Percentiles rank a stretch among this genome's conserved stretches.
Evolutionary conservation across 495 filamentous ascomycete genomes (phyloP).

Genomic region (Penicillium paradoxum): DNA sequence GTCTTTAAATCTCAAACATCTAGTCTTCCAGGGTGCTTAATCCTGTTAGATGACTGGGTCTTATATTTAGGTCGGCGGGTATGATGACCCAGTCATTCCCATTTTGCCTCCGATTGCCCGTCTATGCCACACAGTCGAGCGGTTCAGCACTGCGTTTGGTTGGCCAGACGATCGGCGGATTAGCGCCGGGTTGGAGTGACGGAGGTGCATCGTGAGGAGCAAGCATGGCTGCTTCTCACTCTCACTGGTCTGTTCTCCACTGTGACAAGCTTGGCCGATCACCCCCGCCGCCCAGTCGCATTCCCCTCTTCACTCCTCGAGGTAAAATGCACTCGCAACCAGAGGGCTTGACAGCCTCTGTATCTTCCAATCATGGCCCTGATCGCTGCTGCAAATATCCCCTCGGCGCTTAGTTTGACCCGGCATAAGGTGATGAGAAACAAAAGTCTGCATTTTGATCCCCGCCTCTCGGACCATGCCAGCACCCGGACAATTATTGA

Average conservation of each 20-base stretch:
- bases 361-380: slow-evolving; percentile 28
- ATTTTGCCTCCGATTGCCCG: neutral
- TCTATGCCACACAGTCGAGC: slow-evolving; percentile 13
- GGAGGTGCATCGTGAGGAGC: slow-evolving; percentile 30
- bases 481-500: slow-evolving; percentile 24
- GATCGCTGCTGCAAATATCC: slow-evolving; percentile 16
- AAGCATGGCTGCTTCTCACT: slow-evolving; percentile 1
- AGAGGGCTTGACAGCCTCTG: slow-evolving; percentile 8
- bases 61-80: slow-evolving; percentile 4
- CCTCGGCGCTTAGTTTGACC: slow-evolving; percentile 32
- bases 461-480: slow-evolving; percentile 9
- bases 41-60: slow-evolving; percentile 5
- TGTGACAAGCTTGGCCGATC: slow-evolving; percentile 38
- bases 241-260: slow-evolving; percentile 25
- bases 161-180: slow-evolving; percentile 32
- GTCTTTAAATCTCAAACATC: neutral
- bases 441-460: slow-evolving; percentile 19
- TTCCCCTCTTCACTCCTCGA: slow-evolving; percentile 5
- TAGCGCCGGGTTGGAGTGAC: slow-evolving; percentile 38
- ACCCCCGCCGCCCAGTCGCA: slow-evolving; percentile 28
- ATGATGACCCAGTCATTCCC: slow-evolving; percentile 3
- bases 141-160: slow-evolving; percentile 31
- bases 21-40: slow-evolving; percentile 6
- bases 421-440: slow-evolving; percentile 20
- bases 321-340: slow-evolving; percentile 18